Percentiles rank a stretch among this genome's conserved stretches.
Conservation (phyloP, 2,329 filamentous ascomycete genomes). For the Xylariaceae sp. region DNA sequence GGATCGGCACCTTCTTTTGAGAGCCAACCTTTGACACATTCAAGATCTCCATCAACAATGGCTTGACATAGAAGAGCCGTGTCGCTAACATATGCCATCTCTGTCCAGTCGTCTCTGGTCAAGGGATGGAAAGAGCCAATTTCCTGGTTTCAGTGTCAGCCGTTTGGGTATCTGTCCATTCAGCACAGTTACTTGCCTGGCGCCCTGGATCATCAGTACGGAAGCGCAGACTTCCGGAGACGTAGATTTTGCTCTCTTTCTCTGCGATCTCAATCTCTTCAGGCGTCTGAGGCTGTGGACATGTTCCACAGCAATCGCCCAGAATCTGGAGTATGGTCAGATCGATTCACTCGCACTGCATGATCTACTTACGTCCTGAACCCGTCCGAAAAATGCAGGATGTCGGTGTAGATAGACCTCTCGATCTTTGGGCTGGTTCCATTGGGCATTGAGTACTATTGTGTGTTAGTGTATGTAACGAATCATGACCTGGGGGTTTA, state of each 20-base stretch:
- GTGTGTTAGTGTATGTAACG: slow-evolving; percentile 1
- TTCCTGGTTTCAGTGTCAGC: slow-evolving; percentile 32
- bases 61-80: slow-evolving; percentile 73
- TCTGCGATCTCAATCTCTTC: slow-evolving; percentile 68
- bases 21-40: slow-evolving; percentile 66
- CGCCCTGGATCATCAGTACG: slow-evolving; percentile 76
- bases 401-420: slow-evolving; percentile 75
- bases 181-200: slow-evolving; percentile 40
- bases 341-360: not conserved
- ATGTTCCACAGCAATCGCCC: slow-evolving; percentile 75
- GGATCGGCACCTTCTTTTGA: slow-evolving; percentile 62
- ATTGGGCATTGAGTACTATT: slow-evolving; percentile 71
- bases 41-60: slow-evolving; percentile 68
- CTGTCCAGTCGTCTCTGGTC: slow-evolving; percentile 79
- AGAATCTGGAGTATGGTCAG: slow-evolving; percentile 44
- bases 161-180: not conserved
- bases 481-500: not conserved
- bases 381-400: slow-evolving; percentile 76
- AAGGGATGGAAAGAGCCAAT: slow-evolving; percentile 71
- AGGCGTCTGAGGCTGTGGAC: slow-evolving; percentile 61
- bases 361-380: slow-evolving; percentile 47
- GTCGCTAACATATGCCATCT: slow-evolving; percentile 84
- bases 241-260: slow-evolving; percentile 68
- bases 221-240: slow-evolving; percentile 68
- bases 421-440: slow-evolving; percentile 74